phyloP scores from a whole-genome alignment of 2,329 filamentous ascomycete species.

The Fusarium pininemorale region DNA sequence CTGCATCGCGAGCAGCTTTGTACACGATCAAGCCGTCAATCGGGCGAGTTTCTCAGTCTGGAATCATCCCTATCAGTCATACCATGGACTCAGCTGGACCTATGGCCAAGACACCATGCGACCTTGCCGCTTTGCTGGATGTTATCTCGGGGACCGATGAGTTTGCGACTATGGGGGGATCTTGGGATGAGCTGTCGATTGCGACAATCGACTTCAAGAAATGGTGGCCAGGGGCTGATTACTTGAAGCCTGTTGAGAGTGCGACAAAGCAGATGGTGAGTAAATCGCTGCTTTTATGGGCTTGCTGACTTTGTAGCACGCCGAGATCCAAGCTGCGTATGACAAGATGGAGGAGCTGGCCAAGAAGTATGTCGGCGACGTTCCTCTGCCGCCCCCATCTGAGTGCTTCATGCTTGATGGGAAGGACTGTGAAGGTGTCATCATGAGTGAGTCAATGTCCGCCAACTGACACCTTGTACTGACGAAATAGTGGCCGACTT shows the following conservation, averaged over 20 bases:
- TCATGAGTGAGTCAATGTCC: not conserved
- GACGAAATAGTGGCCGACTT: not conserved
- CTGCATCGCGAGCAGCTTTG: constrained; percentile 31
- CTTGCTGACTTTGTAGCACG: not conserved
- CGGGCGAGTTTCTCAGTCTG: not conserved
- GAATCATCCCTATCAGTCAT: not conserved
- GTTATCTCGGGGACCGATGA: not conserved
- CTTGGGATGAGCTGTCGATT: not conserved
- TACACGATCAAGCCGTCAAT: constrained; percentile 43
- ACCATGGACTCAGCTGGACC: not conserved
- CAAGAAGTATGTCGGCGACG: not conserved
- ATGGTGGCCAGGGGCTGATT: not conserved
- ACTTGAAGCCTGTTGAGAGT: not conserved
- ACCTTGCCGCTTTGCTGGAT: not conserved
- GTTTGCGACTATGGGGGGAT: not conserved
- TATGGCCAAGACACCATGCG: not conserved
- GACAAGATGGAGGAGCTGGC: not conserved
- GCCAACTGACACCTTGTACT: not conserved
- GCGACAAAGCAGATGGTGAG: not conserved
- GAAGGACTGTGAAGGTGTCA: not conserved
- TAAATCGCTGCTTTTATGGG: rapidly evolving
- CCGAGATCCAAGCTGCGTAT: not conserved
- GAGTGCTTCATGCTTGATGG: not conserved
- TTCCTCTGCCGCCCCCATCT: not conserved
- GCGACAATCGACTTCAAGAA: not conserved